Conservation (phyloP, 176 grass and related monocot species). For the Oryza australiensis region DNA sequence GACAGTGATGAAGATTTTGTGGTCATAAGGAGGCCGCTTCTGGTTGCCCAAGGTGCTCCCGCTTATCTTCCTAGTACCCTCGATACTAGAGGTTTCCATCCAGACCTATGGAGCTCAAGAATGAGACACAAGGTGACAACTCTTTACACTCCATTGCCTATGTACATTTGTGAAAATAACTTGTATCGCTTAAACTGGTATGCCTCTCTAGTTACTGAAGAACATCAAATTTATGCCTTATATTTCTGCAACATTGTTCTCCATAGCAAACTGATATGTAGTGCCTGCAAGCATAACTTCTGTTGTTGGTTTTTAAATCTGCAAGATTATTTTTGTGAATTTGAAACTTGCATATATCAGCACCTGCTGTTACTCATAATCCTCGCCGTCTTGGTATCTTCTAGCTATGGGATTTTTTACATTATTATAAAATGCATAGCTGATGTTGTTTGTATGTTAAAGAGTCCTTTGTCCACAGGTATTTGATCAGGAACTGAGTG, state of each 20-base stretch:
- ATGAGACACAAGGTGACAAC: constrained; percentile 85
- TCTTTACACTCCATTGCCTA: background rate
- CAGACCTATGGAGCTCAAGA: constrained; percentile 68
- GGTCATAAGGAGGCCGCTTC: constrained; percentile 75
- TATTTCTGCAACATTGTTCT: background rate
- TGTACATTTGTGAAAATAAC: background rate
- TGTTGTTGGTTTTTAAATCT: background rate
- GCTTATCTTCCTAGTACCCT: constrained; percentile 52
- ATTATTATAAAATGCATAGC: background rate
- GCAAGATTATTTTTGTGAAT: background rate
- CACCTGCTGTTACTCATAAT: background rate
- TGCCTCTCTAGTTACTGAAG: background rate
- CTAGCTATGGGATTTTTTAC: background rate
- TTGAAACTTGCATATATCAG: background rate
- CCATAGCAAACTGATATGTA: background rate
- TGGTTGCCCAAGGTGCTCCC: constrained; percentile 56
- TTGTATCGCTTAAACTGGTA: background rate
- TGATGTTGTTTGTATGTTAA: background rate
- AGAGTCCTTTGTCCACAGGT: background rate
- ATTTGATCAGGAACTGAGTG: background rate
- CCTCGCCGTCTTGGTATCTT: background rate
- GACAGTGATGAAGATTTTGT: constrained; percentile 97
- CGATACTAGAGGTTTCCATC: constrained; percentile 48
- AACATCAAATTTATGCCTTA: background rate
- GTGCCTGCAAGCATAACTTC: background rate